These are phyloP conservation scores for Colletotrichum tropicale DNA, from an alignment of 2,329 filamentous ascomycete species.

Conservation along the genomic window DNA sequence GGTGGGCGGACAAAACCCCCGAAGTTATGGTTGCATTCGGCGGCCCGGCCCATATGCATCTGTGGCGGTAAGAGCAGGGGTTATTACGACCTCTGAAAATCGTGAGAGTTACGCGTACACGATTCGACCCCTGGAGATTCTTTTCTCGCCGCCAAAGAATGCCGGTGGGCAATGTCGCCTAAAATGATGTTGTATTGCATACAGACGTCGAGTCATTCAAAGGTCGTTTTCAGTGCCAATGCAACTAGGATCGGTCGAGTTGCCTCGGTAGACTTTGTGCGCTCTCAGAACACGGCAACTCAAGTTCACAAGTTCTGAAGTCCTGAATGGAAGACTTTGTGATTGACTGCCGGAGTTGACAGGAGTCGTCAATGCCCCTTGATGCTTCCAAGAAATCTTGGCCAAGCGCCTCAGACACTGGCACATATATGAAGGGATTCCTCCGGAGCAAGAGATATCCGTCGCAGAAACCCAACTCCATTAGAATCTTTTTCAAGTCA, in stretches of 20 bases:
- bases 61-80: background rate
- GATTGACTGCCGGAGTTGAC: background rate
- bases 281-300: background rate
- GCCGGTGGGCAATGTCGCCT: background rate
- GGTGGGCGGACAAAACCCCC: background rate
- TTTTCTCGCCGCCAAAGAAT: background rate
- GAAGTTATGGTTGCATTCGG: background rate
- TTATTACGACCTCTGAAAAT: background rate
- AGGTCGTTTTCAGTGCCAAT: background rate
- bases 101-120: background rate
- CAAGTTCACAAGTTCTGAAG: background rate
- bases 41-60: background rate
- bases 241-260: background rate
- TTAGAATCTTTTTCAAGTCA: background rate
- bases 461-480: background rate
- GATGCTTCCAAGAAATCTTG: background rate
- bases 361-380: background rate
- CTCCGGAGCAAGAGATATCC: background rate
- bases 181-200: background rate
- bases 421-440: background rate
- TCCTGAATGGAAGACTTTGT: background rate
- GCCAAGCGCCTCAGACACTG: background rate
- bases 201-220: background rate
- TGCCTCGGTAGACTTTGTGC: background rate
- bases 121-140: background rate